A percentile compares a stretch with the other conserved stretches of the same genome.
These are phyloP conservation scores for Fusarium nematophilum DNA, from an alignment of 2,329 filamentous ascomycete species.

Conservation along the genomic window DNA sequence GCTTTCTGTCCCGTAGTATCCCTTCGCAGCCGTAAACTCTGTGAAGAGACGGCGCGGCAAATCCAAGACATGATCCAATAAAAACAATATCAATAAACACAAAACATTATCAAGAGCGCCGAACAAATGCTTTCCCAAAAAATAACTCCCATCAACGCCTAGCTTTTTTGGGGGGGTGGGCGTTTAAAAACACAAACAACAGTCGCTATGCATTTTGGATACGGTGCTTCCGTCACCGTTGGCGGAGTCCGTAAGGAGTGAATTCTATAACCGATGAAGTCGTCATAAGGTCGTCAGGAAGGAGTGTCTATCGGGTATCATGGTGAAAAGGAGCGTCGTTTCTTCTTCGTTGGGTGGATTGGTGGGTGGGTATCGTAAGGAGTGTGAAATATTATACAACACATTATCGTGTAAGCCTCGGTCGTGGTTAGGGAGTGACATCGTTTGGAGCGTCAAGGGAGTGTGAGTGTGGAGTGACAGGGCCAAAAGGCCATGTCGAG, in stretches of 20 bases:
- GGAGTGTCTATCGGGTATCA: constrained; percentile 52
- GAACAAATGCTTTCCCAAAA: constrained; percentile 40
- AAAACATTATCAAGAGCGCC: constrained; percentile 35
- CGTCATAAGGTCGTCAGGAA: constrained; percentile 53
- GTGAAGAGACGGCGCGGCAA: constrained; percentile 31
- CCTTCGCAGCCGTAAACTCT: constrained; percentile 30
- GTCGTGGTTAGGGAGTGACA: constrained; percentile 42
- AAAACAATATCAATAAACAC: constrained; percentile 21
- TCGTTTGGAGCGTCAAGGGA: too few relatives aligned
- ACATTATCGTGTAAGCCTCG: constrained; percentile 40
- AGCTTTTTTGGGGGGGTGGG: constrained; percentile 41
- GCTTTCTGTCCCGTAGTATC: constrained; percentile 37
- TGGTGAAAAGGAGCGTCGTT: constrained; percentile 46
- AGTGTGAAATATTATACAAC: constrained; percentile 48
- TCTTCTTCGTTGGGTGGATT: constrained; percentile 31
- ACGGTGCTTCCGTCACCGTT: constrained; percentile 50
- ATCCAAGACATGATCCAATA: constrained; percentile 21
- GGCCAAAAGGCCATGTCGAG: constrained; percentile 3
- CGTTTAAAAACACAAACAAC: constrained; percentile 49
- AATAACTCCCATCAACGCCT: constrained; percentile 40
- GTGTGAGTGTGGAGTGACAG: constrained; percentile 2
- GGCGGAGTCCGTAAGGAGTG: constrained; percentile 58
- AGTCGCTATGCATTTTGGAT: constrained; percentile 68
- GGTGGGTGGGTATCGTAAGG: constrained; percentile 51
- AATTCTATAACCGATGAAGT: constrained; percentile 53